Evolutionary conservation across 768 basidiomycete species (phyloP).

Genomic region (Pleurotus platypus): DNA sequence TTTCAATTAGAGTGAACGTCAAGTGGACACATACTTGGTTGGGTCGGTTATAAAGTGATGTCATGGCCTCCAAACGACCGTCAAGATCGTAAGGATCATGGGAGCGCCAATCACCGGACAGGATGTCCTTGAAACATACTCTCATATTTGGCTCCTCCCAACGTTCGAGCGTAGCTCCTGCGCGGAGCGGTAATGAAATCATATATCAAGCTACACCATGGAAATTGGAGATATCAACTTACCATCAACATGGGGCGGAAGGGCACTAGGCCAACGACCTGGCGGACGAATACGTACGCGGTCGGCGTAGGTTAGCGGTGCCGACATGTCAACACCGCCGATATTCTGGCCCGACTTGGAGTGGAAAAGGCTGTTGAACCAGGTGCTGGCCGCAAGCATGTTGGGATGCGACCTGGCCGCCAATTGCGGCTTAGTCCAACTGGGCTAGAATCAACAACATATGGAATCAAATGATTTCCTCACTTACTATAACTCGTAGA

Average conservation of each 20-base stretch:
- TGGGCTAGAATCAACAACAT: constrained; percentile 9
- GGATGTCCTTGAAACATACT: constrained; percentile 57
- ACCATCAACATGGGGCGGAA: constrained; percentile 44
- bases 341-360: constrained; percentile 28
- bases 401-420: constrained; percentile 68
- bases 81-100: constrained; percentile 68
- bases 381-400: constrained; percentile 50
- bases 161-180: constrained; percentile 73
- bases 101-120: constrained; percentile 56
- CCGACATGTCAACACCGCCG: constrained; percentile 56
- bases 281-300: constrained; percentile 72
- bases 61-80: constrained; percentile 55
- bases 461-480: neutral
- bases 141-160: constrained; percentile 65
- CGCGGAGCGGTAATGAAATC: constrained; percentile 5
- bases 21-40: constrained; percentile 35
- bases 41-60: constrained; percentile 58
- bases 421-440: constrained; percentile 53
- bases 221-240: constrained; percentile 10
- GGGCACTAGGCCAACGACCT: constrained; percentile 50
- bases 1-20: neutral
- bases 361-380: constrained; percentile 66
- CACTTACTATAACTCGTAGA: constrained; percentile 69
- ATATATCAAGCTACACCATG: constrained; percentile 3
- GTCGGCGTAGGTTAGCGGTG: constrained; percentile 69